Evolutionary conservation across 768 basidiomycete species (phyloP).

Genomic region (Goffeauzyma gilvescens): DNA sequence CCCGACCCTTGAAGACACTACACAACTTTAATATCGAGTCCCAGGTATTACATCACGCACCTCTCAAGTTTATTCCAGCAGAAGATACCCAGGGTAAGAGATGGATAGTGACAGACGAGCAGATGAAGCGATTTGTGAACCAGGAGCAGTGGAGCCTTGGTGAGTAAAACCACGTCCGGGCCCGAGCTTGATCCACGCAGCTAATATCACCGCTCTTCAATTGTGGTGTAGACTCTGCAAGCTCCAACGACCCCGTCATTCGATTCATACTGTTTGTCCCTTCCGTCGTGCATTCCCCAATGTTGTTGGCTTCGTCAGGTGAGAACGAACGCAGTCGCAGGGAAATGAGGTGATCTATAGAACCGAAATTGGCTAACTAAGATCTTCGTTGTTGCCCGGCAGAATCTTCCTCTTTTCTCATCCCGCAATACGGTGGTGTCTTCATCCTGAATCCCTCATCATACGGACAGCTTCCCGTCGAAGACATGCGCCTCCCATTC

Average conservation of each 20-base stretch:
- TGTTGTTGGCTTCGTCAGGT: conserved; percentile 44
- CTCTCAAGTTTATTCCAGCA: conserved; percentile 35
- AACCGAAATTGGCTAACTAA: too few species aligned
- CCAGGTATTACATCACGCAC: conserved; percentile 80
- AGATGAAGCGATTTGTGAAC: conserved; percentile 83
- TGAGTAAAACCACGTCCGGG: too few species aligned
- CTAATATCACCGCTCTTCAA: too few species aligned
- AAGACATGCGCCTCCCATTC: conserved; percentile 8
- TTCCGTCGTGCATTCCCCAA: conserved; percentile 45
- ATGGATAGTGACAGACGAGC: conserved; percentile 53
- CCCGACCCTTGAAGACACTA: conserved; percentile 43
- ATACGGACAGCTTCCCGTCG: conserved; percentile 9
- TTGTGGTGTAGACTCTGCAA: conserved; percentile 63
- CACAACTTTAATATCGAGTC: conserved; percentile 90
- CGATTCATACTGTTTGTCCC: conserved; percentile 85
- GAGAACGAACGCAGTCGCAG: conserved; percentile 12
- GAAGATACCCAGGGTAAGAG: conserved; percentile 26
- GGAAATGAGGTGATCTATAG: background rate
- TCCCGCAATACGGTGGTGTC: conserved; percentile 89
- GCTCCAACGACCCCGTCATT: conserved; percentile 79
- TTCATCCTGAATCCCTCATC: conserved; percentile 47
- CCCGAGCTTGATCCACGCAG: too few species aligned
- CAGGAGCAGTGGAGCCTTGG: conserved; percentile 91
- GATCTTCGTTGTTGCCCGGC: background rate
- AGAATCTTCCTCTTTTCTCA: conserved; percentile 45